Percentiles rank a stretch among this genome's conserved stretches.
These are phyloP conservation scores for Suhomyces kilbournensis DNA, from an alignment of 805 yeast species.

Conservation along the genomic window DNA sequence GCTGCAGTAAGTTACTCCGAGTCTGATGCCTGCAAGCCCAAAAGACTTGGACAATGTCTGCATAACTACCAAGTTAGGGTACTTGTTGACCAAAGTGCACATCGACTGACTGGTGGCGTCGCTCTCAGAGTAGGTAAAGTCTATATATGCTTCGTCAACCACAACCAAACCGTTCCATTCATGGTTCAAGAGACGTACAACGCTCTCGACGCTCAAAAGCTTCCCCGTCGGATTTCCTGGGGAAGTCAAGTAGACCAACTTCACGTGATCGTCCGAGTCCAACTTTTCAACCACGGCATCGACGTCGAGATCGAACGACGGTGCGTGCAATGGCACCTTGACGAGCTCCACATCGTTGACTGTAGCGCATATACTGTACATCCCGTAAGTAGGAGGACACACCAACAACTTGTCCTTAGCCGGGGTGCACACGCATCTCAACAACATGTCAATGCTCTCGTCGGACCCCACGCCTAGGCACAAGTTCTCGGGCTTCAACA, in stretches of 20 bases:
- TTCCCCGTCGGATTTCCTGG: conserved; percentile 97
- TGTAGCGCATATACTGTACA: conserved; percentile 89
- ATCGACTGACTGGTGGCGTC: conserved; percentile 50
- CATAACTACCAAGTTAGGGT: conserved; percentile 79
- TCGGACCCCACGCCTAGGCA: conserved; percentile 97
- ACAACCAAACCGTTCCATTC: conserved; percentile 79
- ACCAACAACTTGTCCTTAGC: conserved; percentile 76
- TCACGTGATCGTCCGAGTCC: conserved; percentile 57
- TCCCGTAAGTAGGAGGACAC: conserved; percentile 96
- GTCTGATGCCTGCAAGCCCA: conserved; percentile 91
- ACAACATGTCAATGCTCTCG: conserved; percentile 86
- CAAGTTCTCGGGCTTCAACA: conserved; percentile 60
- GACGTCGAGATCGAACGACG: conserved; percentile 57
- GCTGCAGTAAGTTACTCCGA: conserved; percentile 76
- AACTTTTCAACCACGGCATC: conserved; percentile 53
- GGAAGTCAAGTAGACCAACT: conserved; percentile 79
- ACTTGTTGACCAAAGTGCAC: conserved; percentile 73
- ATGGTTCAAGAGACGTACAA: conserved; percentile 41
- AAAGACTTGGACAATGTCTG: conserved; percentile 94
- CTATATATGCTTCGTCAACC: conserved; percentile 94
- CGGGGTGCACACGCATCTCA: conserved; percentile 82
- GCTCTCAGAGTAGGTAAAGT: conserved; percentile 48
- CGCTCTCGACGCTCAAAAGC: conserved; percentile 42
- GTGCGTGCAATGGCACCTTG: conserved; percentile 59
- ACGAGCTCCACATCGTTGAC: conserved; percentile 84